Evolutionary conservation across 148 eudicot genomes (phyloP).

Genomic region (Agrostemma githago): DNA sequence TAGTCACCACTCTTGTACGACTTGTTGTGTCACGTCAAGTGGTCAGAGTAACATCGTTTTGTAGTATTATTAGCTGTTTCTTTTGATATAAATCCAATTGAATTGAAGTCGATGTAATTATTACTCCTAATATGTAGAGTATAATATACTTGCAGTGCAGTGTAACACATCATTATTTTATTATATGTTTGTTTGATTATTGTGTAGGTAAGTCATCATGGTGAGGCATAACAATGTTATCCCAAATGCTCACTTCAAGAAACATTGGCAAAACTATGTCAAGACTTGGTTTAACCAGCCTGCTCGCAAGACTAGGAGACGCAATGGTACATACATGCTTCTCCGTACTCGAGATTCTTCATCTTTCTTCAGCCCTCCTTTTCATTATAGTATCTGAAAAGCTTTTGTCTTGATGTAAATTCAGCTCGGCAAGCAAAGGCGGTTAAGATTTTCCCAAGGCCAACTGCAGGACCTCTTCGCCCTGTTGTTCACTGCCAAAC

Average conservation of each 20-base stretch:
- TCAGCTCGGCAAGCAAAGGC: conserved; percentile 75
- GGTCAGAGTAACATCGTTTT: no score
- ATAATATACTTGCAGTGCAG: neutral
- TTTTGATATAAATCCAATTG: neutral
- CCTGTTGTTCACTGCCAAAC: conserved; percentile 55
- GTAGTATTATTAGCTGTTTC: neutral
- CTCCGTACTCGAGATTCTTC: neutral
- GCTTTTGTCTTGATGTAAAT: neutral
- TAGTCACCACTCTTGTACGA: no score
- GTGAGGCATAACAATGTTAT: conserved; percentile 69
- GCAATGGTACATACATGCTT: conserved; percentile 41
- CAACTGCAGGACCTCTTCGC: conserved; percentile 68
- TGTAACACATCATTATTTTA: no score
- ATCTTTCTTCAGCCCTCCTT: conserved; percentile 1
- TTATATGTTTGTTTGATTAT: conserved; percentile 31
- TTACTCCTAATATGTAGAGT: neutral
- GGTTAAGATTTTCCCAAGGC: conserved; percentile 69
- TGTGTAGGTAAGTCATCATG: conserved; percentile 39
- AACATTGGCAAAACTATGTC: conserved; percentile 73
- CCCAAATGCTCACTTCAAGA: conserved; percentile 65
- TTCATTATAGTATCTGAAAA: neutral
- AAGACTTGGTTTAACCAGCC: conserved; percentile 80
- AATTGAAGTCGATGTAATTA: no score
- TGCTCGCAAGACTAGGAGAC: conserved; percentile 60
- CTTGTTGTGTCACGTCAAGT: no score